These are phyloP conservation scores for Phialocephala sp. DNA, from an alignment of 2,329 filamentous ascomycete species.

Conservation along the genomic window DNA sequence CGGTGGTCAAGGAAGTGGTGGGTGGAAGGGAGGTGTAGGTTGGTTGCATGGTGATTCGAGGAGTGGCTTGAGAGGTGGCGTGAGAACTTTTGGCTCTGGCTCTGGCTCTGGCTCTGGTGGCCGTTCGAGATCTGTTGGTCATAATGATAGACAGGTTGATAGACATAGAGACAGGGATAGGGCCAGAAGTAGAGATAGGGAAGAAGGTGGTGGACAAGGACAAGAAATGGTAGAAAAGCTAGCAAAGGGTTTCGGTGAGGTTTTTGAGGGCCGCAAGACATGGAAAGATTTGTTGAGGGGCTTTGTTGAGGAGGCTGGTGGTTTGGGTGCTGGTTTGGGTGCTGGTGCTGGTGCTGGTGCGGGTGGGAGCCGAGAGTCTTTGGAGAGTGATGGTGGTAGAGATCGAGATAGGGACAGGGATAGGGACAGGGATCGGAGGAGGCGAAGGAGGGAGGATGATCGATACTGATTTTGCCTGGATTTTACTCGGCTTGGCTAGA, in stretches of 20 bases:
- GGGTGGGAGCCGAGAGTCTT: background rate
- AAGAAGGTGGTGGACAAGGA: conserved; percentile 6
- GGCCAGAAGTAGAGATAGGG: background rate
- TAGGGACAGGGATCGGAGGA: background rate
- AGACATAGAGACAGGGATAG: background rate
- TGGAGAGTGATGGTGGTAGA: background rate
- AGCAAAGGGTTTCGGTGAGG: conserved; percentile 36
- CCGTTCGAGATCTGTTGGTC: background rate
- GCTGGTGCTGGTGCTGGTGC: background rate
- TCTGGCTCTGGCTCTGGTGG: background rate
- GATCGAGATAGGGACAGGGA: background rate
- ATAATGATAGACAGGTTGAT: background rate
- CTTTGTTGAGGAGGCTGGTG: conserved; percentile 32
- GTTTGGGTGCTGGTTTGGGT: background rate
- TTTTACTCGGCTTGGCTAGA: background rate
- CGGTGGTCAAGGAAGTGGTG: too few species aligned
- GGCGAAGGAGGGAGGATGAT: background rate
- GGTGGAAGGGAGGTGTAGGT: background rate
- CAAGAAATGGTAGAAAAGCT: conserved; percentile 41
- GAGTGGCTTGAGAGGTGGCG: background rate
- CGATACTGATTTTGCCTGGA: background rate
- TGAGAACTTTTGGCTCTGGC: background rate
- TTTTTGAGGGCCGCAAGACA: conserved; percentile 39
- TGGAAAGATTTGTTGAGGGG: conserved; percentile 41
- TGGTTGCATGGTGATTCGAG: background rate